Evolutionary conservation across 2,329 filamentous ascomycete species (phyloP).

Genomic region (Colletotrichum cuscutae): DNA sequence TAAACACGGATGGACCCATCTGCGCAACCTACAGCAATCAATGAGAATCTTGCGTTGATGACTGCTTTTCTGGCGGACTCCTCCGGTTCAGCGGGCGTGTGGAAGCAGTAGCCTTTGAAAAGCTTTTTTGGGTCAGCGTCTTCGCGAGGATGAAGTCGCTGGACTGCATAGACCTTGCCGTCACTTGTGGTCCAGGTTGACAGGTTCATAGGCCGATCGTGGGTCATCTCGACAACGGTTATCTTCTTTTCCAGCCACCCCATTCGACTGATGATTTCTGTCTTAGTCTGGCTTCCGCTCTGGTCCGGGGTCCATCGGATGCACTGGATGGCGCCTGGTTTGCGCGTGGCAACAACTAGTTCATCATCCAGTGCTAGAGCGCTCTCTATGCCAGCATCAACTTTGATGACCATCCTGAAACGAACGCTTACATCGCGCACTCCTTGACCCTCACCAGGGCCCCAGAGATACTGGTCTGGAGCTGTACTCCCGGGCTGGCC

Average conservation of each 20-base stretch:
- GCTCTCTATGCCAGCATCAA: conserved; percentile 92
- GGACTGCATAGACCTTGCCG: conserved; percentile 90
- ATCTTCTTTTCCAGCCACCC: conserved; percentile 83
- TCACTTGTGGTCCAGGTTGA: conserved; percentile 92
- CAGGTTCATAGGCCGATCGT: conserved; percentile 96
- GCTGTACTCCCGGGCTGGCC: conserved; percentile 64
- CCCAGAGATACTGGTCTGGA: conserved; percentile 74
- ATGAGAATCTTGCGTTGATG: conserved; percentile 94
- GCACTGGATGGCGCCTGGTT: conserved; percentile 94
- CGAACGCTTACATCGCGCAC: conserved; percentile 89
- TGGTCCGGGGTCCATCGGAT: conserved; percentile 93
- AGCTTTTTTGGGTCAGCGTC: conserved; percentile 67
- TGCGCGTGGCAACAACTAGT: conserved; percentile 88
- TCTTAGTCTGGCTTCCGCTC: conserved; percentile 85
- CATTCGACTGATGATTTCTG: conserved; percentile 90
- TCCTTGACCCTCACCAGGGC: conserved; percentile 83
- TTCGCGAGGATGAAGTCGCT: conserved; percentile 65
- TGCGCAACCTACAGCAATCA: conserved; percentile 86
- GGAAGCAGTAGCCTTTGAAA: conserved; percentile 93
- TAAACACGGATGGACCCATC: conserved; percentile 90
- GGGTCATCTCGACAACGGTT: conserved; percentile 84
- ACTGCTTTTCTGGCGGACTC: conserved; percentile 77
- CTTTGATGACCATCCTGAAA: conserved; percentile 97
- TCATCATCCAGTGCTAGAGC: conserved; percentile 93
- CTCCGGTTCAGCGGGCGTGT: conserved; percentile 70